phyloP scores from a whole-genome alignment of 768 basidiomycete species.

The Suillus subluteus region DNA sequence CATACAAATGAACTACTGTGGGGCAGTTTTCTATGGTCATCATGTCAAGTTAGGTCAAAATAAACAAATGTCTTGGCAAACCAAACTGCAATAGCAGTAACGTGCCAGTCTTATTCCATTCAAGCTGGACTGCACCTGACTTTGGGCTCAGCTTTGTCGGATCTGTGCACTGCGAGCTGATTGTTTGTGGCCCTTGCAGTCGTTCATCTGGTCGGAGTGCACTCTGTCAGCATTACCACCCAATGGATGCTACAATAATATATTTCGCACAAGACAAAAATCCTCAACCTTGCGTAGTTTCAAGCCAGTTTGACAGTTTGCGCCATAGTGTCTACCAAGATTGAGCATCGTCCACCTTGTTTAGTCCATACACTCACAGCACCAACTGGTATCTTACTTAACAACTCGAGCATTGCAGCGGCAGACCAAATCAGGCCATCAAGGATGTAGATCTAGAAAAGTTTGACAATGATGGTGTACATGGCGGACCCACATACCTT shows the following conservation, averaged over 20 bases:
- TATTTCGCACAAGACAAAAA: constrained; percentile 77
- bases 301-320: constrained; percentile 85
- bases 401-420: constrained; percentile 63
- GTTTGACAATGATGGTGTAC: constrained; percentile 9
- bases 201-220: constrained; percentile 57
- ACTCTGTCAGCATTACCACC: constrained; percentile 7
- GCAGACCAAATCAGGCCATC: constrained; percentile 78
- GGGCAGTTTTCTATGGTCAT: constrained; percentile 60
- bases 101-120: constrained; percentile 81
- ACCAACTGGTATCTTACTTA: constrained; percentile 55
- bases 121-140: constrained; percentile 69
- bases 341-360: constrained; percentile 1
- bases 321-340: constrained; percentile 73
- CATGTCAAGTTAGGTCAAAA: constrained; percentile 9
- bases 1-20: constrained; percentile 66
- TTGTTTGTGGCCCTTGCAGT: constrained; percentile 55
- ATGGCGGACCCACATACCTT: constrained; percentile 50
- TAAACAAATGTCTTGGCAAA: constrained; percentile 27
- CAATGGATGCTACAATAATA: neutral
- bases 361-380: constrained; percentile 47
- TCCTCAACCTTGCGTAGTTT: constrained; percentile 80
- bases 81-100: constrained; percentile 77
- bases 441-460: constrained; percentile 68
- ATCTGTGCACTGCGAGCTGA: constrained; percentile 56
- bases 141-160: constrained; percentile 65